These are phyloP conservation scores for Fusarium concolor DNA, from an alignment of 2,329 filamentous ascomycete genomes.

Conservation along the genomic window DNA sequence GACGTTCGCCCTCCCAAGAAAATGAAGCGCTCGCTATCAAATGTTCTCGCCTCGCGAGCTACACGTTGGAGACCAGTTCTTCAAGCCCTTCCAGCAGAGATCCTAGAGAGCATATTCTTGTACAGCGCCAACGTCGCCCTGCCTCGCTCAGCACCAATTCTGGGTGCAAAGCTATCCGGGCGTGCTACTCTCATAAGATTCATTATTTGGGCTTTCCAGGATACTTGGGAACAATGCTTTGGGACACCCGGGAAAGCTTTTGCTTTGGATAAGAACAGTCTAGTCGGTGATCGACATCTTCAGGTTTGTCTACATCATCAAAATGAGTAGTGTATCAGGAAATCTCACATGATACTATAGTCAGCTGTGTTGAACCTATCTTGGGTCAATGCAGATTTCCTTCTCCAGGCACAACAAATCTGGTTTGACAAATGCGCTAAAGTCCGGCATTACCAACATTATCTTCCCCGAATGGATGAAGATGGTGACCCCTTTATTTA, in stretches of 20 bases:
- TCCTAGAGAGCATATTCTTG: constrained; percentile 65
- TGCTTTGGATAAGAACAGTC: constrained; percentile 1
- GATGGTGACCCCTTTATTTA: constrained; percentile 20
- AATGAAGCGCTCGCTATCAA: constrained; percentile 46
- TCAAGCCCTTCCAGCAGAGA: constrained; percentile 61
- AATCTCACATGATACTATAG: constrained; percentile 46
- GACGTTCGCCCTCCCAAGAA: constrained; percentile 36
- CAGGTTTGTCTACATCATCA: constrained; percentile 54
- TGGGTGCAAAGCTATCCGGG: constrained; percentile 61
- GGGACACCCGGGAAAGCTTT: constrained; percentile 42
- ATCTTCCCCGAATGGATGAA: constrained; percentile 32
- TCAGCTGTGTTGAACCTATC: constrained; percentile 57
- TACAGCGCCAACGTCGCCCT: constrained; percentile 62
- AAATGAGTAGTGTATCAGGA: not conserved
- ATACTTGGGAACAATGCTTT: constrained; percentile 55
- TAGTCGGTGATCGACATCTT: constrained; percentile 55
- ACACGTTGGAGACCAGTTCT: constrained; percentile 44
- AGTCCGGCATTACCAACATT: constrained; percentile 52
- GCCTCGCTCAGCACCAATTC: constrained; percentile 56
- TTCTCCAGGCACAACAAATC: constrained; percentile 61
- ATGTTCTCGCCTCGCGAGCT: constrained; percentile 47
- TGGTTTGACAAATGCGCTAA: constrained; percentile 58
- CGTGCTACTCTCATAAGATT: constrained; percentile 53
- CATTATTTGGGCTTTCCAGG: constrained; percentile 52
- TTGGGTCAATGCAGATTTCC: constrained; percentile 59